Evolutionary conservation across 768 basidiomycete genomes (phyloP).

Genomic region (Suillus plorans): DNA sequence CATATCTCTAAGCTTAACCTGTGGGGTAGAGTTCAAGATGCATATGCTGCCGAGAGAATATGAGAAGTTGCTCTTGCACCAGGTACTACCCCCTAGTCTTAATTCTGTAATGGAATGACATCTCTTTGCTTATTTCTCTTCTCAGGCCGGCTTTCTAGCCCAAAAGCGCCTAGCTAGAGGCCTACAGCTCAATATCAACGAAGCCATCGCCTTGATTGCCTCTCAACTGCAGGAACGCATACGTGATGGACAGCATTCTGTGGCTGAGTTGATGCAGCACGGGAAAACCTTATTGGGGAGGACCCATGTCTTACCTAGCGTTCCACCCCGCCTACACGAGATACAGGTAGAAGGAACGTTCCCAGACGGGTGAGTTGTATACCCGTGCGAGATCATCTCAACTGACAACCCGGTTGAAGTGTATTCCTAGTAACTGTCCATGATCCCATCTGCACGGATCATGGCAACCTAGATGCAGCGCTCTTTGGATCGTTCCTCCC

Average conservation of each 20-base stretch:
- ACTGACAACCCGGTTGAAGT: slow-evolving; percentile 6
- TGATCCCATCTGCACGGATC: slow-evolving; percentile 86
- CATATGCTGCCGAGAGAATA: slow-evolving; percentile 73
- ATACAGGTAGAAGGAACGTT: slow-evolving; percentile 97
- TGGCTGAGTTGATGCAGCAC: slow-evolving; percentile 89
- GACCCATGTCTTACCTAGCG: slow-evolving; percentile 84
- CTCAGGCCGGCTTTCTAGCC: slow-evolving; percentile 81
- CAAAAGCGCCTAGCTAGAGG: slow-evolving; percentile 97
- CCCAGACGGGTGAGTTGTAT: slow-evolving; percentile 63
- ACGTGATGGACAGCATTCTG: slow-evolving; percentile 84
- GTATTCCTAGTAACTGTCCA: slow-evolving; percentile 98
- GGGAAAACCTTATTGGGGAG: slow-evolving; percentile 88
- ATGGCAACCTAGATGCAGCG: slow-evolving; percentile 76
- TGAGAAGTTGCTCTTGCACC: slow-evolving; percentile 73
- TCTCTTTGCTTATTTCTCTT: not conserved
- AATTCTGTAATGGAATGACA: not conserved
- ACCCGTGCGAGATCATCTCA: slow-evolving; percentile 1
- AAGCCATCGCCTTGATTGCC: slow-evolving; percentile 88
- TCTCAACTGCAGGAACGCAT: slow-evolving; percentile 93
- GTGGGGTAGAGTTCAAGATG: slow-evolving; percentile 40
- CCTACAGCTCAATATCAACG: slow-evolving; percentile 79
- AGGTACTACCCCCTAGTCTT: slow-evolving; percentile 38
- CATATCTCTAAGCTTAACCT: not conserved
- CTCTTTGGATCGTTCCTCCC: slow-evolving; percentile 96
- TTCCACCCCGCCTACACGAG: slow-evolving; percentile 73